Evolutionary conservation across 1,284 basidiomycete genomes (phyloP), one percentile per base, ranked within the genome.

Genomic region (Fereydounia khargensis): DNA sequence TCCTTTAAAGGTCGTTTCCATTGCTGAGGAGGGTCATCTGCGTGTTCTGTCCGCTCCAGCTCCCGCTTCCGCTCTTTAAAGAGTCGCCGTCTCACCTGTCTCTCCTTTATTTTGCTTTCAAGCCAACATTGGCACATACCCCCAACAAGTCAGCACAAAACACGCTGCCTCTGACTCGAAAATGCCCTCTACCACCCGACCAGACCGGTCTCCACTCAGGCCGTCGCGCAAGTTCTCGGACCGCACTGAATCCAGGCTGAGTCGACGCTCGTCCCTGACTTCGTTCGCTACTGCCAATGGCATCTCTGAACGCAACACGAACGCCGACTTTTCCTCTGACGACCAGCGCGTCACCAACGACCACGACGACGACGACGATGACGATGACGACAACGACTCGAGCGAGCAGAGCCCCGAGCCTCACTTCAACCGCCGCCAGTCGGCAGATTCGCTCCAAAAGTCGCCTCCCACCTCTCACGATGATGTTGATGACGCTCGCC

Each of bases 391-490:
- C 16, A 41, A 17, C 3, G 51, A 47, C 4, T 50, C 47, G 36
- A 39, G 33, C 32, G 42, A 35, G n/a, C 42, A 42, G 16, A 45
- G 35, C n/a, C 42, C 52, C 5, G 43, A 45, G 18, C 47, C 43
- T 13, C 34, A 51, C 33, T 60, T 60, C 42, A 41, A 47, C 35
- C 33, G 33, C 10, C 37, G 45, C 8, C 27, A 39, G 5, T 36
- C 42, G 14, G 42, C 39, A 35, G 53, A 61, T 11, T 44, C 45
- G 11, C 17, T 56, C 34, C 45, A 56, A 22, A 56, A 51, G 18
- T 56, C 49, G 5, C 58, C 58, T 19, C 53, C 49, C 22, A 60
- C 57, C 11, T 60, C 57, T 21, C 57, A 52, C 3, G 57, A 60
- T 20, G 57, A 60, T 20, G 47, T 39, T 33, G 8, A 36, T 19